These are phyloP conservation scores for Wickerhamomyces chambardii DNA, from an alignment of 805 yeast species.

Conservation along the genomic window DNA sequence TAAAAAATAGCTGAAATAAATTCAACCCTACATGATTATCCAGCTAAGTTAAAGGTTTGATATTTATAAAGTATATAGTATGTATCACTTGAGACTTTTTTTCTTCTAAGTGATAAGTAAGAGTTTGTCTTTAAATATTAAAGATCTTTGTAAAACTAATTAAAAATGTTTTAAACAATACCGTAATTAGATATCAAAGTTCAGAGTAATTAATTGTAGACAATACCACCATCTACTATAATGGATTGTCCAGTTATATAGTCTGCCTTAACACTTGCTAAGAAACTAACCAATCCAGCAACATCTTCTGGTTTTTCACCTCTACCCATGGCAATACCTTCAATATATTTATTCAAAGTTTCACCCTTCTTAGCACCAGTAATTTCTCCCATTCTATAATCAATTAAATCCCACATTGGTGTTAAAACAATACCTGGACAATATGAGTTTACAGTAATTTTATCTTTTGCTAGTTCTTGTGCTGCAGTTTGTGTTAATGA, in stretches of 20 bases:
- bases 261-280: conserved; percentile 25
- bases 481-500: conserved; percentile 28
- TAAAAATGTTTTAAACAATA: too few relatives aligned
- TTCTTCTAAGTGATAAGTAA: too few relatives aligned
- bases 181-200: too few relatives aligned
- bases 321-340: conserved; percentile 24
- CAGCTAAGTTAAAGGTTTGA: too few relatives aligned
- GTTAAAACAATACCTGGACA: conserved; percentile 34
- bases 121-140: too few relatives aligned
- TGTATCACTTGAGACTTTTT: too few relatives aligned
- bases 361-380: conserved; percentile 20
- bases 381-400: conserved; percentile 15
- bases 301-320: conserved; percentile 26
- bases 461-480: conserved; percentile 24
- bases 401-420: conserved; percentile 25
- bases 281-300: conserved; percentile 24
- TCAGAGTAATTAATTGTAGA: conserved; percentile 8
- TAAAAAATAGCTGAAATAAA: too few relatives aligned
- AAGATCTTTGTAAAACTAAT: too few relatives aligned
- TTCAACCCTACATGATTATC: too few relatives aligned
- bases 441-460: conserved; percentile 28
- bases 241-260: conserved; percentile 26
- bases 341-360: conserved; percentile 15
- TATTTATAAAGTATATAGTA: too few relatives aligned
- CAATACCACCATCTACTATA: conserved; percentile 28